Evolutionary conservation across 2,329 filamentous ascomycete species (phyloP), one percentile per base, ranked within the genome.

Genomic region (Aureobasidium uvarum): DNA sequence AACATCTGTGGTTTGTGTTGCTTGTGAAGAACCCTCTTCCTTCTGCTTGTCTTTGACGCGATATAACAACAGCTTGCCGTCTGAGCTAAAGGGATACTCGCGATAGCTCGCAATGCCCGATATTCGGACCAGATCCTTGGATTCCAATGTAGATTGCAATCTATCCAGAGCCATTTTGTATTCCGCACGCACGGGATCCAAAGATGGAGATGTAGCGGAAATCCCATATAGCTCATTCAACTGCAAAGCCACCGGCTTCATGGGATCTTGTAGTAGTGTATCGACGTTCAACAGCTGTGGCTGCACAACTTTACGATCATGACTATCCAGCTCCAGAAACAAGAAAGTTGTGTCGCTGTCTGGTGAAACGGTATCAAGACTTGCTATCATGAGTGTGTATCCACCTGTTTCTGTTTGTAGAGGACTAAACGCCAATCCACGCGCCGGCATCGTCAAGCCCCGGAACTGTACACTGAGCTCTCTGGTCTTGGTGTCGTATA

Each of bases 341-440:
- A 52, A 6, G 7, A 41, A 36, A 33, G 3, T 11, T 25, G 14
- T 55, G 11, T 52, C 50, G 31, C 31, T 36, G 8, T 52, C 50
- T 31, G 50, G 18, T 5, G 7, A 14, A 13, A 50, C 39, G 5
- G 18, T 13, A 8, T 50, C 39, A 23, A 25, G n/a, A 13, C 33
- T 62, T 25, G 58, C 11, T 4, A 46, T 38, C 43, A 62, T 38
- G 25, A 62, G 41, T 8, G 39, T 28, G 16, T 62, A 46, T n/a
- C 39, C 58, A 2, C 39, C 31, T 11, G 39, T 31, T 8, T 38
- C 41, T n/a, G 33, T 46, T 13, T 23, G 58, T 6, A 23, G 16
- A 18, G 43, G 43, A 28, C 20, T 62, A 28, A 48, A 43, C 3
- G 2, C 25, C 18, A 48, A 6, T 5, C 25, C 43, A 38, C 20